Conservation (phyloP, 306 rosid genomes). For the Begonia masoniana region DNA sequence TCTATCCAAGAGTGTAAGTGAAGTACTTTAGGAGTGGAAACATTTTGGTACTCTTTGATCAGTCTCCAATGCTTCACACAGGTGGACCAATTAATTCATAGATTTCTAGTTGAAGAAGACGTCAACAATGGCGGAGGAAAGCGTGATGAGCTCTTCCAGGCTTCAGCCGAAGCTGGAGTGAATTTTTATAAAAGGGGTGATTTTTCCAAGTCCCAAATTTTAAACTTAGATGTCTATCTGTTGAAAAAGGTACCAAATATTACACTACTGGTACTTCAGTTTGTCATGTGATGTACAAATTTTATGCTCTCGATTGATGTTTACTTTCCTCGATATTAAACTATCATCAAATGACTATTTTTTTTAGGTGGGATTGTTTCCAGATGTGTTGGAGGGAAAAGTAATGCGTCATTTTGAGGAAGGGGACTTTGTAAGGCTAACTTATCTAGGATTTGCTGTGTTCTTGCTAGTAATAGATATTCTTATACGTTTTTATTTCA, state of each 20-base stretch:
- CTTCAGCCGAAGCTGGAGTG: conserved; percentile 64
- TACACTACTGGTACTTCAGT: too few relatives aligned
- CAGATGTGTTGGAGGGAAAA: conserved; percentile 86
- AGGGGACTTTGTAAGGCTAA: conserved; percentile 64
- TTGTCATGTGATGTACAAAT: too few relatives aligned
- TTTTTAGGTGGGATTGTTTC: conserved; percentile 89
- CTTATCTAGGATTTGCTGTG: not conserved
- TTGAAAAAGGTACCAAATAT: conserved; percentile 43
- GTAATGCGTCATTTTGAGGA: conserved; percentile 73
- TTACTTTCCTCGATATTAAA: too few relatives aligned
- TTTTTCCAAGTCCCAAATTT: conserved; percentile 51
- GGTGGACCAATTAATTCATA: not conserved
- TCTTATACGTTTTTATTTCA: not conserved
- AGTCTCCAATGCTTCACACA: not conserved
- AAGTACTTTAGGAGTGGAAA: not conserved
- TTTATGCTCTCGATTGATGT: too few relatives aligned
- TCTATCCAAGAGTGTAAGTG: conserved; percentile 74
- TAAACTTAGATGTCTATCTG: conserved; percentile 56
- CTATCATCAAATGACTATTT: conserved; percentile 1
- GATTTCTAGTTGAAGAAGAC: not conserved
- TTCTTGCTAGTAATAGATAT: too few relatives aligned
- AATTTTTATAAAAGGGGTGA: conserved; percentile 74
- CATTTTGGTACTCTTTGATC: too few relatives aligned
- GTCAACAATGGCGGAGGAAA: conserved; percentile 34
- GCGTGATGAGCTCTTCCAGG: conserved; percentile 42